Conservation (phyloP, 2,329 filamentous ascomycete species). For the Mollisiaceae sp. region DNA sequence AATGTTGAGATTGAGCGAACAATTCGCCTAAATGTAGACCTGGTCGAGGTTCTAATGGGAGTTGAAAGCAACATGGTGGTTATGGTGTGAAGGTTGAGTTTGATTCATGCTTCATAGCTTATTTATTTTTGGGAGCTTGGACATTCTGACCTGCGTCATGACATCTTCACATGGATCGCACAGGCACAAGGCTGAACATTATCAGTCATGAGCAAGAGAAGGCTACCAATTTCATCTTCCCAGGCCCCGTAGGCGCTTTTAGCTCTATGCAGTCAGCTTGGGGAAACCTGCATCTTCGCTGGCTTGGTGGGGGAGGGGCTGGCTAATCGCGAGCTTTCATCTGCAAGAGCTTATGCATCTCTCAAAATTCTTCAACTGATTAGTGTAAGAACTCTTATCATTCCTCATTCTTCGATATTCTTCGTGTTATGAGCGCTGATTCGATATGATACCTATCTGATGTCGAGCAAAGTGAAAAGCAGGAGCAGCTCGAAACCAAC, state of each 20-base stretch:
- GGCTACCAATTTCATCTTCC: not conserved
- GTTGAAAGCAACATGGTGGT: conserved; percentile 26
- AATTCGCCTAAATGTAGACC: conserved; percentile 17
- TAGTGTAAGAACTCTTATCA: too few relatives aligned
- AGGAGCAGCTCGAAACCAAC: not conserved
- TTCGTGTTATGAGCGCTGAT: too few relatives aligned
- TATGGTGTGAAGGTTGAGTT: conserved; percentile 8
- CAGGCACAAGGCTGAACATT: conserved; percentile 22
- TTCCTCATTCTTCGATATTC: too few relatives aligned
- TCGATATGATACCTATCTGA: too few relatives aligned
- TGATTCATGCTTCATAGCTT: conserved; percentile 6
- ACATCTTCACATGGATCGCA: not conserved
- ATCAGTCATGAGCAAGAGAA: not conserved
- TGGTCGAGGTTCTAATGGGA: conserved; percentile 21
- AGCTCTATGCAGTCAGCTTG: conserved; percentile 8
- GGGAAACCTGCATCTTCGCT: not conserved
- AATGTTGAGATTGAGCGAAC: conserved; percentile 37
- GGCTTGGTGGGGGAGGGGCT: not conserved
- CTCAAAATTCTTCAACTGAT: too few relatives aligned
- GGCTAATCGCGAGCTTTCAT: not conserved
- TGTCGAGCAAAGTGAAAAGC: not conserved
- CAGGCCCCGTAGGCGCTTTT: not conserved
- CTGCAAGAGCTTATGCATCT: not conserved
- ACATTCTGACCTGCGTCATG: not conserved
- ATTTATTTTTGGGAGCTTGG: conserved; percentile 20